Evolutionary conservation across 495 filamentous ascomycete species (phyloP).

Genomic region (Hyphodiscus hymeniophilus): DNA sequence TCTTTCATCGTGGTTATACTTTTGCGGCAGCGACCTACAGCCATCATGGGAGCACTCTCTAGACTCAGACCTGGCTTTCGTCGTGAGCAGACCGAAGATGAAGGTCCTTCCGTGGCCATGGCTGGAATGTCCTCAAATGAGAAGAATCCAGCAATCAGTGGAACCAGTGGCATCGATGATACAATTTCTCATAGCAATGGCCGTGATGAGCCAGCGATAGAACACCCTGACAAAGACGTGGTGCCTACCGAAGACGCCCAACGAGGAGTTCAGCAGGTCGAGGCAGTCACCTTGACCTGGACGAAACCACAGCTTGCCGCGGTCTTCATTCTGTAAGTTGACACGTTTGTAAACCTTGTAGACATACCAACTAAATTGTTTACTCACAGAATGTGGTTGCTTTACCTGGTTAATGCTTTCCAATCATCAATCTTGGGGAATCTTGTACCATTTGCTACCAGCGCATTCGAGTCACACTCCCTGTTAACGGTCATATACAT

Average conservation of each 20-base stretch:
- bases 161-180: too few relatives aligned
- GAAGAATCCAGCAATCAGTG: too few relatives aligned
- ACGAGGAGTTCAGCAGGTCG: constrained; percentile 32
- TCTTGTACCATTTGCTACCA: constrained; percentile 26
- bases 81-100: too few relatives aligned
- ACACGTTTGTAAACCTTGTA: background rate
- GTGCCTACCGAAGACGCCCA: background rate
- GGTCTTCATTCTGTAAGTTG: constrained; percentile 20
- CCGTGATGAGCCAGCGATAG: too few relatives aligned
- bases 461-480: constrained; percentile 27
- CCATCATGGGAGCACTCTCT: too few relatives aligned
- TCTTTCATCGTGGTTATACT: too few relatives aligned
- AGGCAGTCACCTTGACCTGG: constrained; percentile 39
- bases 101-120: too few relatives aligned
- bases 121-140: too few relatives aligned
- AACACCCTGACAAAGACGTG: too few relatives aligned
- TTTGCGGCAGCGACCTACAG: too few relatives aligned
- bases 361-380: background rate
- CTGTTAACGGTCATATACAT: constrained; percentile 27
- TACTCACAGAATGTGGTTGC: constrained; percentile 24
- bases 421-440: constrained; percentile 21
- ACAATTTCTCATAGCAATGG: too few relatives aligned
- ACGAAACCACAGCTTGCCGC: constrained; percentile 29
- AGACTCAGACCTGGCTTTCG: too few relatives aligned
- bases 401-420: constrained; percentile 30